Evolutionary conservation across 441 rosid species (phyloP).

Genomic region (Populus hybrid): DNA sequence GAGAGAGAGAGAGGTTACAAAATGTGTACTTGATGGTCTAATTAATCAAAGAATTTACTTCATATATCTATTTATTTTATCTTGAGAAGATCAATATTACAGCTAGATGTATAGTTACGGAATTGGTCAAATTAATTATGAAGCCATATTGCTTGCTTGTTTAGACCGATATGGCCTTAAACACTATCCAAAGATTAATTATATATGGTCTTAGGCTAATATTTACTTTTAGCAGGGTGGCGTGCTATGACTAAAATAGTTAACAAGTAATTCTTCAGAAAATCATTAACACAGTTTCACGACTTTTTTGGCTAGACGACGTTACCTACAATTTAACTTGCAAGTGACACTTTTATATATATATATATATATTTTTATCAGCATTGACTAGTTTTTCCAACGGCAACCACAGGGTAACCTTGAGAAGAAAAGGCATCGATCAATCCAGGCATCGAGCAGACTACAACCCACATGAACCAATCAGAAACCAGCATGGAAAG

Average conservation of each 20-base stretch:
- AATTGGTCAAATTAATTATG: constrained; percentile 9
- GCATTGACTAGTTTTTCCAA: not conserved
- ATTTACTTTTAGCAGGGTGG: not conserved
- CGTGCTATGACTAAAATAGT: not conserved
- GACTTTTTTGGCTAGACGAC: not conserved
- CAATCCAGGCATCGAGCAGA: not conserved
- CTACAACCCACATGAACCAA: constrained; percentile 23
- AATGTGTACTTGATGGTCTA: not conserved
- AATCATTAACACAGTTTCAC: not conserved
- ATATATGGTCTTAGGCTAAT: not conserved
- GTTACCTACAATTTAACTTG: too few relatives aligned
- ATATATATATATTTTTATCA: too few relatives aligned
- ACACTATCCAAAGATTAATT: not conserved
- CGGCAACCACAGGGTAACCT: not conserved
- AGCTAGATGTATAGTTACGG: not conserved
- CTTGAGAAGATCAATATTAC: not conserved
- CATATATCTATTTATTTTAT: too few relatives aligned
- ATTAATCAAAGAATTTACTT: too few relatives aligned
- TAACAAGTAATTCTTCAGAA: not conserved
- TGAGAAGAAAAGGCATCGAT: constrained; percentile 5
- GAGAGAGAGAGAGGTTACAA: not conserved
- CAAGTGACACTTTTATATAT: too few relatives aligned
- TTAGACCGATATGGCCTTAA: not conserved
- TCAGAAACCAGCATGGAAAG: constrained; percentile 23
- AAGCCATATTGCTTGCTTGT: not conserved